Base-by-base conservation (phyloP, 139 green algal species). In the Auxenochlorella pyrenoidosa region DNA sequence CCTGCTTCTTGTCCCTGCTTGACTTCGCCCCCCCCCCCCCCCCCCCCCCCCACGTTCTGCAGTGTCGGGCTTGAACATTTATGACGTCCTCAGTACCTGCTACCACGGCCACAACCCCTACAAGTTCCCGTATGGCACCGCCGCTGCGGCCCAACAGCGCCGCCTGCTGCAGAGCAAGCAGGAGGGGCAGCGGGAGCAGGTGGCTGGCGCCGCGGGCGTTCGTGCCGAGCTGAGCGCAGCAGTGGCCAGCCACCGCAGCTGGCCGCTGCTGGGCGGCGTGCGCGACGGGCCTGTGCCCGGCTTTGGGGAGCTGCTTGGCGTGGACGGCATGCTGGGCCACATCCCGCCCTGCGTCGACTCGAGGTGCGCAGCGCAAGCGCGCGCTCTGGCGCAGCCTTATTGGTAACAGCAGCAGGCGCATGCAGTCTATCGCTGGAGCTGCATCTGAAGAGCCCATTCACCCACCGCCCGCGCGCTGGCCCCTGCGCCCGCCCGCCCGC, bases 11-110 rank as follows among this genome's bases (percentile, higher is more conserved):
- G 12, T 38, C 30, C n/a, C 32, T 43, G 5, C n/a, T 41, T 76
- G 4, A 6, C 0, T 76, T 18, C 30, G 8, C 59, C 19, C 26
- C 63, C 4, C 24, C 63, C 22, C 63, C 63, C 63, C 5, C 30
- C 63, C 47, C 5, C 38, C 1, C 40, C 22, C 19, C 3, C 43
- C 63, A 12, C n/a, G n/a, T n/a, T n/a, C n/a, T 40, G 47, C 78
- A 86, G 89, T 82, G 36, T 47, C 43, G 4, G 90, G 86, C 40
- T 65, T 94, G 32, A 93, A 93, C 79, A 70, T 96, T 0, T 96
- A 96, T 70, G 89, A 95, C 88, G 88, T 95, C 12, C 90, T 96
- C 43, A 76, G 92, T 75, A 8, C 34, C 12, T 89, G 86, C 86
- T 89, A 86, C 51, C 78, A 86, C 15, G 86, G 86, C 66, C 65